Base-by-base conservation (phyloP, 2,329 filamentous ascomycete species). In the Sarocladiaceae sp. region DNA sequence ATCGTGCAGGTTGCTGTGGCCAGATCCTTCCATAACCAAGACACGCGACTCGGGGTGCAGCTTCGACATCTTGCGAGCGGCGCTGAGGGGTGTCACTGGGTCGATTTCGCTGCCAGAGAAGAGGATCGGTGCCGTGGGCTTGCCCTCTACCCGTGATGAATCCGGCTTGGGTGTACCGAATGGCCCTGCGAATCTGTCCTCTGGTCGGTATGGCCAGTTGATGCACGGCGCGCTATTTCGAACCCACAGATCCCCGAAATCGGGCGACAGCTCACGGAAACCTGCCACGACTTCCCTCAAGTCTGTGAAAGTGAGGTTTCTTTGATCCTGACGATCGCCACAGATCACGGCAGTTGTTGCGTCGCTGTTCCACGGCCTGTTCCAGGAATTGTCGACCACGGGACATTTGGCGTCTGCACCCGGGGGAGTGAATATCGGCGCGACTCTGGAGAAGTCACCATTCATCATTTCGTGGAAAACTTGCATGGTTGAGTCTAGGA, bases 81-180 rank as follows among this genome's bases (percentile, higher is more conserved):
- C 66, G 49, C 39, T 42, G 36, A 71, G 56, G 4, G 75, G 75
- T 20, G 75, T 78, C 12, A 75, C 70, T 11, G 75, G 75, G 52
- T 77, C 75, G 6, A 70, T 63, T 5, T 63, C 55, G 51, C 70
- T 72, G 12, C 68, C 65, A 3, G 77, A 55, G 58, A 75, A 75
- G 28, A 78, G 58, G 25, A 77, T 54, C 3, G 75, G 74, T 3
- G 70, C 69, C 1, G 61, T 60, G 0, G 74, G 74, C 35, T 57
- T 63, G 7, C 62, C 69, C 12, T 56, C 54, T 2, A 56, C 52
- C 2, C 59, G 15, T 18, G 56, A 26, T 8, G 66, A 42, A 15
- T 62, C 56, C 10, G 29, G 10, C 28, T 54, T 10, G 2, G 65
- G 66, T 1, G 63, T 62, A 5, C 55, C 59, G 25, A 66, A 70